Evolutionary conservation across 129 eudicot genomes (phyloP), one percentile per base, ranked within the genome.

Genomic region (Solidago caesia): DNA sequence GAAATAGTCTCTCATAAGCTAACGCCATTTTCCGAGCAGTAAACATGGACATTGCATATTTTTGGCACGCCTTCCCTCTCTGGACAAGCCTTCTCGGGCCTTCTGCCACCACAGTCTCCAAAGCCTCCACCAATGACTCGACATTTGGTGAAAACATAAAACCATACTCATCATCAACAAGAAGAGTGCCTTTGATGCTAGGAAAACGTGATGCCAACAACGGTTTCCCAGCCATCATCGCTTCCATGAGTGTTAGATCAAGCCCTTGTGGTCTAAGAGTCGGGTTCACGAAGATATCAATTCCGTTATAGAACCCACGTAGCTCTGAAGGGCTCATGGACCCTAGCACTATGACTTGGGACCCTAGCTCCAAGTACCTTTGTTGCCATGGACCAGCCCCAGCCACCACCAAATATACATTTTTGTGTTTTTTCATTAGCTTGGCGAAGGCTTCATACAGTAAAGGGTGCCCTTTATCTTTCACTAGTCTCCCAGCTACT

Each of bases 121-220:
- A 68, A 8, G 89, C 77, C 81, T 88, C 96, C 8, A 71, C 66
- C 79, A 93, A 68, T 0, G 96, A 84, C 64, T 86, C 91, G 5
- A 84, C 96, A 44, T 93, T 93, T 1, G 98, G 98, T 6, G 96
- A 84, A 75, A 93, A 93, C 96, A 90, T 81, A 76, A 93, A 90
- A 25, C 98, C 98, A 51, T 71, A 93, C 75, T 88, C 92, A 53
- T 85, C 85, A 25, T 88, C 82, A 26, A 90, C 96, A 51, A 93
- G 73, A 27, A 93, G 81, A 0, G 98, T 93, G 33, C 96, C 96
- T 68, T 88, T 93, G 6, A 93, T 90, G 76, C 96, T 93, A 0
- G 98, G 98, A 81, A 90, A 93, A 66, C 98, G 78, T 4, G 98
- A 93, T 1, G 97, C 98, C 98, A 93, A 83, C 14, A 93, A 89